Percentiles rank a stretch among this genome's conserved stretches.
phyloP scores from a whole-genome alignment of 352 stramenopile species.

The Pythium diclinum region DNA sequence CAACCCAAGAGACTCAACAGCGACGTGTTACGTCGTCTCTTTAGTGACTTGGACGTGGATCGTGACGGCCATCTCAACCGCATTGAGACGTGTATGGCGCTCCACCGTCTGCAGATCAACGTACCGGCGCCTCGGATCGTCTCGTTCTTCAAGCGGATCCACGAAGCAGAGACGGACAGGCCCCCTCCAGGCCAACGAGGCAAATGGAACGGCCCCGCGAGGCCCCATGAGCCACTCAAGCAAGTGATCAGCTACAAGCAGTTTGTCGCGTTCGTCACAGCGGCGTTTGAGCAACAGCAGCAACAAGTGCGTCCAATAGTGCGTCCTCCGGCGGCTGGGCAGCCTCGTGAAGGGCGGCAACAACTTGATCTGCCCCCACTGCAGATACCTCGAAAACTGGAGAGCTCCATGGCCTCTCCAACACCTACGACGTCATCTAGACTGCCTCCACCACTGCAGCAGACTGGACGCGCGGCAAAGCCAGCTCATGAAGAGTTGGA shows the following conservation, averaged over 20 bases:
- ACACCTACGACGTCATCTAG: not conserved
- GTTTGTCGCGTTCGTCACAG: slow-evolving; percentile 68
- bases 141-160: slow-evolving; percentile 63
- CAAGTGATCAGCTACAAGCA: slow-evolving; percentile 79
- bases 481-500: not conserved
- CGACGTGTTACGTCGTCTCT: slow-evolving; percentile 70
- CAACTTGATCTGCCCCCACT: not conserved
- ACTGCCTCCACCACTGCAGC: not conserved
- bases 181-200: not conserved
- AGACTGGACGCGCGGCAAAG: not conserved
- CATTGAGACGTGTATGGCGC: slow-evolving; percentile 65
- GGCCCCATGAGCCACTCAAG: slow-evolving; percentile 30
- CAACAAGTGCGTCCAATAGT: not conserved
- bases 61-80: slow-evolving; percentile 68
- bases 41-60: slow-evolving; percentile 69
- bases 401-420: not conserved
- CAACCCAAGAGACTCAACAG: slow-evolving; percentile 32
- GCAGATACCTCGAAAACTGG: not conserved
- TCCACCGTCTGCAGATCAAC: slow-evolving; percentile 66
- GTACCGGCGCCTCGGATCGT: slow-evolving; percentile 57
- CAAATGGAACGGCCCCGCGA: slow-evolving; percentile 3
- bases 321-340: not conserved
- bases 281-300: slow-evolving; percentile 35
- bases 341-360: not conserved
- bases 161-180: slow-evolving; percentile 11